Evolutionary conservation across 164 flowering plant genomes (phyloP).

Genomic region (Nelumbo lutea): DNA sequence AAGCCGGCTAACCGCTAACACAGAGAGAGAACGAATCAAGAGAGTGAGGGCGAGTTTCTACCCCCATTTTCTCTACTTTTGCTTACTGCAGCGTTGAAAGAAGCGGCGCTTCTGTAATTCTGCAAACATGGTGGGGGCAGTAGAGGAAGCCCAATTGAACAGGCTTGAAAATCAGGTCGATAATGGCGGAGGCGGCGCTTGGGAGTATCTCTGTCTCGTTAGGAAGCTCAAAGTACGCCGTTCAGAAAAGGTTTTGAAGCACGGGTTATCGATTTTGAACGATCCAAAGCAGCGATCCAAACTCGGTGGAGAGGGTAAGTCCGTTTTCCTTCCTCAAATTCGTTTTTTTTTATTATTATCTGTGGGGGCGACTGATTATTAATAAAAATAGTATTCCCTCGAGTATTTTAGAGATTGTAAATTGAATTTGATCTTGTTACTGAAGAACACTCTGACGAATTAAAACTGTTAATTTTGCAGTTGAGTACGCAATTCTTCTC

Average conservation of each 20-base stretch:
- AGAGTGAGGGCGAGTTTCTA: conserved; percentile 1
- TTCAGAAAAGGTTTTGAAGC: conserved; percentile 76
- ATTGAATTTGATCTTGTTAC: not conserved
- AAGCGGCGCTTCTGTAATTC: not conserved
- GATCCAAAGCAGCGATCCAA: conserved; percentile 69
- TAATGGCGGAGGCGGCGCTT: conserved; percentile 92
- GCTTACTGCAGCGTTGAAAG: not conserved
- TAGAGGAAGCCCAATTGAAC: conserved; percentile 59
- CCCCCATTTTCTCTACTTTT: not conserved
- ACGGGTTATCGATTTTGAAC: conserved; percentile 66
- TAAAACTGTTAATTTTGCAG: not conserved
- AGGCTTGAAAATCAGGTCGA: conserved; percentile 84
- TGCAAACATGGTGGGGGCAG: conserved; percentile 69
- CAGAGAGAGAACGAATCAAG: not conserved
- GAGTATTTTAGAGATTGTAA: not conserved
- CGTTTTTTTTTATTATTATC: not conserved
- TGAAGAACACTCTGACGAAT: not conserved
- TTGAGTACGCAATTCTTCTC: not conserved
- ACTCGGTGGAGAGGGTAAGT: conserved; percentile 72
- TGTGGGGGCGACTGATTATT: too few relatives aligned
- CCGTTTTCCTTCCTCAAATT: not conserved
- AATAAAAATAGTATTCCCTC: too few relatives aligned
- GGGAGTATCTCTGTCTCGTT: conserved; percentile 90
- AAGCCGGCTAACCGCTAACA: too few relatives aligned
- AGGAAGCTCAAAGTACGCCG: conserved; percentile 85